Evolutionary conservation across 192 early-diverging fungal genomes (phyloP), one percentile per base, ranked within the genome.

Genomic region (Coemansia pectinata): DNA sequence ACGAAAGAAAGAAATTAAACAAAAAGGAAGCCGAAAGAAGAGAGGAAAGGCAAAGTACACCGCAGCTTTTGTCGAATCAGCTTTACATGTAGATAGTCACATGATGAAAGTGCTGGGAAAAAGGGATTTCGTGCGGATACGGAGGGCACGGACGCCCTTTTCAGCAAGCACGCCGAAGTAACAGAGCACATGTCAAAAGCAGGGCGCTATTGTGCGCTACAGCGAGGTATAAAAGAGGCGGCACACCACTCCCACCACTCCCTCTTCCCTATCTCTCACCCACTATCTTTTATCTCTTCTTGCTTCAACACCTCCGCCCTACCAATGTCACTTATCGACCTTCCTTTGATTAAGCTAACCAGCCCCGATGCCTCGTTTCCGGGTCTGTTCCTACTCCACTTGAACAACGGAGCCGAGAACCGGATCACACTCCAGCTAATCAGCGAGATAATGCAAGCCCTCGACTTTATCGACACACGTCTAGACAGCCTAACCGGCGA

Each of bases 361-460:
- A 74, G 66, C 53, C 83, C 83, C 9, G 74, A 77, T 23, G 21
- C 78, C 0, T 57, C 64, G 14, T 65, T 74, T 34, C 83, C 78
- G 8, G 70, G 63, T 5, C 60, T 92, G 38, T 92, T 91, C 39
- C 77, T 92, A 12, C 65, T 92, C 42, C 84, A 86, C 50, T 80
- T 91, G 73, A 82, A 84, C 79, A 84, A 88, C 55, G 86, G 86
- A 38, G 82, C 65, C 0, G 83, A 91, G 50, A 91, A 91, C 76
- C 85, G 90, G n/a, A 90, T 92, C 73, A 89, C 84, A 0, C 69
- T 70, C 21, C 79, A 85, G 58, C 88, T 89, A 65, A 84, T 88
- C 61, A 27, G 53, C 6, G 80, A 86, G n/a, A 83, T 93, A 42
- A 81, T 77, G 42, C 65, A 79, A 27, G 90, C 86, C 2, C 82